Evolutionary conservation across 2,329 filamentous ascomycete genomes (phyloP).

Genomic region (Epichloe hybrida): DNA sequence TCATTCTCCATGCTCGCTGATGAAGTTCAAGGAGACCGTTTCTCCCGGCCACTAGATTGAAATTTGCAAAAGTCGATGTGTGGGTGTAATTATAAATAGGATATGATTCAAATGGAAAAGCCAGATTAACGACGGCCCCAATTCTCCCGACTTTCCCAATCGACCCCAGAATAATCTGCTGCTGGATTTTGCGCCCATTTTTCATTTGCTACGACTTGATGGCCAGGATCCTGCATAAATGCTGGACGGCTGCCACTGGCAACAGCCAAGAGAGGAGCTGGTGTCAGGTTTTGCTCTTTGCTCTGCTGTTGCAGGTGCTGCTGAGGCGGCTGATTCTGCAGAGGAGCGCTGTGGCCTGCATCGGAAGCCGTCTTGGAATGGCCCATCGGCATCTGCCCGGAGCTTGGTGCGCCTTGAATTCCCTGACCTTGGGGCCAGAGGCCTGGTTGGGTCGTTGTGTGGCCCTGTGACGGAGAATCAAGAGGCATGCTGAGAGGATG

Average conservation of each 20-base stretch:
- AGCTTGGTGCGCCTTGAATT: not conserved
- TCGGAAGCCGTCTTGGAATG: not conserved
- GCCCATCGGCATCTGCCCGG: not conserved
- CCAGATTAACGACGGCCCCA: not conserved
- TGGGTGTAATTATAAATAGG: not conserved
- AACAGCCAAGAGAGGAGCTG: slow-evolving; percentile 3
- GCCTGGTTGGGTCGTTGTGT: not conserved
- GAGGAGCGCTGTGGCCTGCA: not conserved
- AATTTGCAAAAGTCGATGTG: not conserved
- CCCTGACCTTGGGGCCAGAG: not conserved
- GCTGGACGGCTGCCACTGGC: not conserved
- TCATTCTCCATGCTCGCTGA: too few species aligned
- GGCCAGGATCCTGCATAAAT: not conserved
- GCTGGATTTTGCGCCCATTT: slow-evolving; percentile 13
- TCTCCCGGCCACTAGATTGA: too few species aligned
- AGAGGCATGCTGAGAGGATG: slow-evolving; percentile 1
- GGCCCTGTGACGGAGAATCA: not conserved
- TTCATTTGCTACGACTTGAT: not conserved
- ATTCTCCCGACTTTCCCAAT: slow-evolving; percentile 13
- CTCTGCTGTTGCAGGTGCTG: not conserved
- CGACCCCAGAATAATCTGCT: slow-evolving; percentile 16
- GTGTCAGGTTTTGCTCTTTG: slow-evolving; percentile 1
- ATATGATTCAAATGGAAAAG: not conserved
- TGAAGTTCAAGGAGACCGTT: too few species aligned
- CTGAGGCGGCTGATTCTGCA: not conserved